phyloP scores from a whole-genome alignment of 2,329 filamentous ascomycete species.

The Aspergillus ochraceoroseus region DNA sequence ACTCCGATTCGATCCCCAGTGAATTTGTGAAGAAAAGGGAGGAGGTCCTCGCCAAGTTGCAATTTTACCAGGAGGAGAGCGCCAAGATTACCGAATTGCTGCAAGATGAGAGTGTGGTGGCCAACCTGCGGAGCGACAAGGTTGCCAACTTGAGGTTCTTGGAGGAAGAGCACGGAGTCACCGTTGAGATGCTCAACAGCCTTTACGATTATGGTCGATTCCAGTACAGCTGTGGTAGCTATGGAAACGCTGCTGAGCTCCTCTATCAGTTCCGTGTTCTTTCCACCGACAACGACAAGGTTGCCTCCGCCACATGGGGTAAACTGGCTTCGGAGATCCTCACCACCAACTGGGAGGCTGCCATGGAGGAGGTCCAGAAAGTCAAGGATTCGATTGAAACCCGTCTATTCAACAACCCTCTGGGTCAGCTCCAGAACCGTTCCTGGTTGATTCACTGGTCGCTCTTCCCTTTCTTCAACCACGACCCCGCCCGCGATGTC shows the following conservation, averaged over 20 bases:
- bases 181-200: slow-evolving; percentile 89
- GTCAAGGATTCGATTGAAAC: slow-evolving; percentile 90
- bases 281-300: slow-evolving; percentile 97
- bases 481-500: slow-evolving; percentile 81
- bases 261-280: slow-evolving; percentile 97
- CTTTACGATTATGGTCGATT: slow-evolving; percentile 96
- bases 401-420: slow-evolving; percentile 90
- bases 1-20: slow-evolving; percentile 68
- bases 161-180: slow-evolving; percentile 94
- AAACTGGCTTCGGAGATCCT: slow-evolving; percentile 96
- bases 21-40: slow-evolving; percentile 88
- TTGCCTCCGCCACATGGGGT: slow-evolving; percentile 92
- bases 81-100: slow-evolving; percentile 83
- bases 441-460: slow-evolving; percentile 98
- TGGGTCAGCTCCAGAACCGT: slow-evolving; percentile 92
- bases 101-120: slow-evolving; percentile 82
- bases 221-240: slow-evolving; percentile 96
- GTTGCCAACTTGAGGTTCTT: slow-evolving; percentile 97
- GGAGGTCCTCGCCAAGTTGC: slow-evolving; percentile 75
- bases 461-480: slow-evolving; percentile 98
- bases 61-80: slow-evolving; percentile 80
- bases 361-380: slow-evolving; percentile 84
- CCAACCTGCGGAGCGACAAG: slow-evolving; percentile 90
- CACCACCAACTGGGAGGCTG: slow-evolving; percentile 88
- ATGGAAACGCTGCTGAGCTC: slow-evolving; percentile 80